Evolutionary conservation across 495 filamentous ascomycete species (phyloP), one percentile per base, ranked within the genome.

Genomic region (Hypoxylon lienhwacheense): DNA sequence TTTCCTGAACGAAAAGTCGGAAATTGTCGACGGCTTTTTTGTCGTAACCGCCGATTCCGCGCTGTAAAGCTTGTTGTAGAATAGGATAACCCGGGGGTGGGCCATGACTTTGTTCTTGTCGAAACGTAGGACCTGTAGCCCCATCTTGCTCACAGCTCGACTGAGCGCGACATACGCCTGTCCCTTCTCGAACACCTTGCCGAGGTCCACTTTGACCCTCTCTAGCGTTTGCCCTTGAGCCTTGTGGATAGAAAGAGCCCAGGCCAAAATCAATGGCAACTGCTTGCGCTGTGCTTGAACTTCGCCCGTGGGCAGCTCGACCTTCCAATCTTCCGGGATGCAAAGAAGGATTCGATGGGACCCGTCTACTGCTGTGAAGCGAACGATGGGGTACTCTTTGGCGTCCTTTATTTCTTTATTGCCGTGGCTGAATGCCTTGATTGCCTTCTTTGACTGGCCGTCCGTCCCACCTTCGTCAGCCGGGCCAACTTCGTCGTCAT

Each of bases 161-260:
- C 81, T 85, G 24, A 92, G 79, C 36, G 88, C 88, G 31, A 92
- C 88, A 63, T 92, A 92, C 1, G 84, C 88, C 61, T 91, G 93
- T 0, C 93, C 93, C 68, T 96, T 97, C 68, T 97, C 93, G 61
- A 98, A 98, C 6, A 93, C 89, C 57, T 78, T 85, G 11, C 90
- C 89, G 0, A 98, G 77, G 61, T 97, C 90, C 4, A 98, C 91
- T 67, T 95, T 96, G 37, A 97, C 95, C 11, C 93, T 80, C 64
- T 96, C 91, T 34, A 98, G 75, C 10, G 93, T 97, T 66, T 97
- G 95, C 0, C 93, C 93, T 66, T 98, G 93, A 6, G 95, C 93
- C 72, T 98, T 98, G 75, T 98, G 93, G 55, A 98, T 97, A 1
- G 89, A 95, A 11, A 98, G 73, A 10, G 93, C 95, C 93, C 93